Evolutionary conservation across 192 early-diverging fungal species (phyloP).

Genomic region (Coemansia erecta): DNA sequence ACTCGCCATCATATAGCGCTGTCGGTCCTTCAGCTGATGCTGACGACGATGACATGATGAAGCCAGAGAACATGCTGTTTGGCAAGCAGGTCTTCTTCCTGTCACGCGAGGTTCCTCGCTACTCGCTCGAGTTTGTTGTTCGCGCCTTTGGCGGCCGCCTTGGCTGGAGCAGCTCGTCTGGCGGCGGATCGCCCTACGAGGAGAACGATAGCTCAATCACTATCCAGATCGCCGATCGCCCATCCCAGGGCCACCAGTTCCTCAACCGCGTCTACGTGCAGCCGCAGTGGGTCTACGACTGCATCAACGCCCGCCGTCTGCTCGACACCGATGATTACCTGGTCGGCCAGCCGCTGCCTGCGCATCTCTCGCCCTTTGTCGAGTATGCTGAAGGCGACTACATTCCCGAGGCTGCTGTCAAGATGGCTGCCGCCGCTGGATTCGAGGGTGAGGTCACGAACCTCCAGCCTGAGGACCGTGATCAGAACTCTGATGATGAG

Average conservation of each 20-base stretch:
- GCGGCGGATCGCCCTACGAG: constrained; percentile 72
- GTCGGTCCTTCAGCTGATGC: constrained; percentile 11
- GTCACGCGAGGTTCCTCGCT: constrained; percentile 92
- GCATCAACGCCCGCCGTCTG: constrained; percentile 80
- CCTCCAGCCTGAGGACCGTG: constrained; percentile 59
- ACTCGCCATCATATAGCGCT: constrained; percentile 23
- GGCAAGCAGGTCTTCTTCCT: constrained; percentile 71
- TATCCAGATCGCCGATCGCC: constrained; percentile 86
- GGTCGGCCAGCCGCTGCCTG: constrained; percentile 78
- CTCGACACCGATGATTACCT: constrained; percentile 65
- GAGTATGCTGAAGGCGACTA: constrained; percentile 84
- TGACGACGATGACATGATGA: constrained; percentile 23
- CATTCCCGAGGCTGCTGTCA: constrained; percentile 62
- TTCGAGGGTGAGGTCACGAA: constrained; percentile 64
- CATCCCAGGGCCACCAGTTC: constrained; percentile 62
- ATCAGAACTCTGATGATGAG: constrained; percentile 54
- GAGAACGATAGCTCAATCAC: constrained; percentile 86
- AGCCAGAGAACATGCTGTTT: constrained; percentile 57
- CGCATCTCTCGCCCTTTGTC: constrained; percentile 94
- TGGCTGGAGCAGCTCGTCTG: constrained; percentile 81
- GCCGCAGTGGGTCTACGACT: constrained; percentile 99
- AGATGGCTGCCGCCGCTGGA: constrained; percentile 49
- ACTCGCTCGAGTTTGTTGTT: constrained; percentile 90
- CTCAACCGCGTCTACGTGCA: constrained; percentile 77
- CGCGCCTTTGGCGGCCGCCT: constrained; percentile 85